These are phyloP conservation scores for Chlamydomonas sp. DNA, from an alignment of 139 green algal species.

Conservation along the genomic window DNA sequence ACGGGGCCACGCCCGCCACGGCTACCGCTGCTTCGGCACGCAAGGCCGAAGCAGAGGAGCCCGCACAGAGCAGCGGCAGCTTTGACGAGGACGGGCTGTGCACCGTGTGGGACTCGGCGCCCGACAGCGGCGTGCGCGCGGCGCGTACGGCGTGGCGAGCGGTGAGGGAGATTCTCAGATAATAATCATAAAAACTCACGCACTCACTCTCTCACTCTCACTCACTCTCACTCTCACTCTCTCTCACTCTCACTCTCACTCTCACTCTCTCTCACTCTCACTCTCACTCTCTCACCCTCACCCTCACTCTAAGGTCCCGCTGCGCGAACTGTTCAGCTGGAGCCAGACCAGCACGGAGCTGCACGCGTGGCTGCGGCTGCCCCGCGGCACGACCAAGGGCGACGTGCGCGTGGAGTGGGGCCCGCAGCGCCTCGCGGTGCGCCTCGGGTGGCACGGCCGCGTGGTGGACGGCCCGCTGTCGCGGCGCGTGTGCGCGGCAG, in stretches of 20 bases:
- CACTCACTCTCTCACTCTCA: too few species aligned
- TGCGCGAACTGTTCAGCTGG: constrained; percentile 6
- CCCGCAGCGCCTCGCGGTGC: constrained; percentile 29
- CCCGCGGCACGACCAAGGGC: constrained; percentile 16
- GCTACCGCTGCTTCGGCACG: too few species aligned
- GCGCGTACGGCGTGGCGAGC: constrained; percentile 9
- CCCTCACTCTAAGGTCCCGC: too few species aligned
- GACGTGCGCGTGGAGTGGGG: constrained; percentile 27
- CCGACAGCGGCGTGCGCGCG: neutral
- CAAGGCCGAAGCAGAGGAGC: too few species aligned
- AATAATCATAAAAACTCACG: too few species aligned
- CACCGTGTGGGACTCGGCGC: constrained; percentile 9
- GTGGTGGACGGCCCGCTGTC: constrained; percentile 52
- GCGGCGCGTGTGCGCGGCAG: constrained; percentile 19
- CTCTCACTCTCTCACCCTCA: too few species aligned
- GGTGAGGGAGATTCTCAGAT: too few species aligned
- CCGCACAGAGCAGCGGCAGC: too few species aligned
- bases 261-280: too few species aligned
- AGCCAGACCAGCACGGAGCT: constrained; percentile 10
- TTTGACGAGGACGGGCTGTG: constrained; percentile 19
- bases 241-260: too few species aligned
- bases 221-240: too few species aligned
- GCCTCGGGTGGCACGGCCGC: constrained; percentile 50
- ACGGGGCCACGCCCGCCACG: too few species aligned
- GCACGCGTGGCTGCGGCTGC: constrained; percentile 15